A percentile compares a stretch with the other conserved stretches of the same genome.
Evolutionary conservation across 2,329 filamentous ascomycete genomes (phyloP).

Genomic region (Karstenula rhodostoma): DNA sequence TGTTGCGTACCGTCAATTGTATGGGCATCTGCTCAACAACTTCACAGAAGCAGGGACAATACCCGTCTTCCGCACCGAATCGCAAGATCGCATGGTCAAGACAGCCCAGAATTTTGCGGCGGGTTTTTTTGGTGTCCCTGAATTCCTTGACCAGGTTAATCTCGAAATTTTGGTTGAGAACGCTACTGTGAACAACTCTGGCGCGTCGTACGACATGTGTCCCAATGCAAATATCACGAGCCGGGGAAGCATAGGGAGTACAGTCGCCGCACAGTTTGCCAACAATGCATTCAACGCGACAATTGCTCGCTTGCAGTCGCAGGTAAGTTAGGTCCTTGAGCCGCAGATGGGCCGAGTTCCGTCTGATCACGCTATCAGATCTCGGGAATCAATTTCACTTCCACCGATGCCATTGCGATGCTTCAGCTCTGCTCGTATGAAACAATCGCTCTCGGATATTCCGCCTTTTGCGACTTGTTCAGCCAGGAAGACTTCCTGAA

Average conservation of each 20-base stretch:
- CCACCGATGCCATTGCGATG: slow-evolving; percentile 51
- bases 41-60: slow-evolving; percentile 49
- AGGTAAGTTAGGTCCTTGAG: not conserved
- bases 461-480: slow-evolving; percentile 54
- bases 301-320: slow-evolving; percentile 36
- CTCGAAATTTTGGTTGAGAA: slow-evolving; percentile 42
- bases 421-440: slow-evolving; percentile 49
- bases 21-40: slow-evolving; percentile 54
- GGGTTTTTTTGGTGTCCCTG: slow-evolving; percentile 43
- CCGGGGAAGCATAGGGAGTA: slow-evolving; percentile 38
- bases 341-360: not conserved
- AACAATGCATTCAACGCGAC: slow-evolving; percentile 39
- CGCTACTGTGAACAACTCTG: slow-evolving; percentile 36
- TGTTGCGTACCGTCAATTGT: slow-evolving; percentile 53
- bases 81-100: slow-evolving; percentile 45
- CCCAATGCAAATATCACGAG: slow-evolving; percentile 39
- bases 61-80: slow-evolving; percentile 48
- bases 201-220: slow-evolving; percentile 41
- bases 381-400: slow-evolving; percentile 39
- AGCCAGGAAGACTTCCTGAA: slow-evolving; percentile 54
- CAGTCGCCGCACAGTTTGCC: slow-evolving; percentile 33
- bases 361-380: slow-evolving; percentile 19
- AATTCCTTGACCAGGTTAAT: slow-evolving; percentile 38
- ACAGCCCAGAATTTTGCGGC: slow-evolving; percentile 44
- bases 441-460: slow-evolving; percentile 53